Evolutionary conservation across 805 yeast species (phyloP), one percentile per base, ranked within the genome.

Genomic region (Saturnispora zaruensis): DNA sequence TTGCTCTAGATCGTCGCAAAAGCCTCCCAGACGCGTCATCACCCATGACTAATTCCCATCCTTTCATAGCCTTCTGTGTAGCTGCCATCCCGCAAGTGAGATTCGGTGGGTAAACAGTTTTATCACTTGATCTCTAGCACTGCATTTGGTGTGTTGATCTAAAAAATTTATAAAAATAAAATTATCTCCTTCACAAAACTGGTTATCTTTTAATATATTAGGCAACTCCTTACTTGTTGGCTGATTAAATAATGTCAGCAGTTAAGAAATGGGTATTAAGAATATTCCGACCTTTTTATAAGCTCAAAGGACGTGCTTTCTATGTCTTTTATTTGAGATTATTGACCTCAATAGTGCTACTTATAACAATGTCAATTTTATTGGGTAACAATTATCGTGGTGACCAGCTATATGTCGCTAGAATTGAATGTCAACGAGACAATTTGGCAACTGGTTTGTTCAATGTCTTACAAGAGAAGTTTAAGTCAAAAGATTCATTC

Each of bases 391-490:
- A 18, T 7, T 34, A 16, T 16, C 30, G 21, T 14, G 53, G 52
- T 5, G 23, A 34, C 3, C 16, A 13, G 5, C 9, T 47, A 3
- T 53, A 53, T 21, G 36, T 52, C 13, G 34, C 46, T 11, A 57
- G 71, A 37, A 64, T 81, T 36, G 73, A 74, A 56, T 77, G 80
- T 51, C 69, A 75, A 4, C 81, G 76, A 55, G 61, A 72, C 6
- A 79, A 77, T 52, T 75, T 81, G 18, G 73, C 81, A 1, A 56
- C 64, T 18, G 86, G 85, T 1, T 61, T 81, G 7, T 79, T 77
- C 55, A 60, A 69, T 23, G 66, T 74, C 5, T 61, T 76, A 48
- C 61, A 77, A 43, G 13, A 44, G 3, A 48, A 59, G 8, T 58
- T 54, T 5, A 50, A 52, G 26, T 60, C 37, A 2, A 37, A 59